Conservation (phyloP, 179 eudicot species). For the Drosera spatulata region DNA sequence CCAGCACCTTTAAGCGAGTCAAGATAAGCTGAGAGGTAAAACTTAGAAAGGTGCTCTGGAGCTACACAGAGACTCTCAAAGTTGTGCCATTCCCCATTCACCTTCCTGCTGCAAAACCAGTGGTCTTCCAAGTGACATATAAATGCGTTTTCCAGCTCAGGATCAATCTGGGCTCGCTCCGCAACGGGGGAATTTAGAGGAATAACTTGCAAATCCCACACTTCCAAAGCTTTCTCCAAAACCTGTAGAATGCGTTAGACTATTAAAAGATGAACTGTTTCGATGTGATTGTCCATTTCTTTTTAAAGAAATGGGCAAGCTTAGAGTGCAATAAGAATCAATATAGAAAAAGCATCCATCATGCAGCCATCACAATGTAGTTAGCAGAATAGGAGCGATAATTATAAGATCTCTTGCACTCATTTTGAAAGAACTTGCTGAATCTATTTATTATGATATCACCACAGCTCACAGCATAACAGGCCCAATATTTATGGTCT, state of each 20-base stretch:
- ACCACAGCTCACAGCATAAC: too few relatives aligned
- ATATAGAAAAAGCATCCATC: too few relatives aligned
- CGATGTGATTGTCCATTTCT: background rate
- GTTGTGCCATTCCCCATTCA: conserved; percentile 90
- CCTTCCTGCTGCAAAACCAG: conserved; percentile 95
- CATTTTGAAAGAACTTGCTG: too few relatives aligned
- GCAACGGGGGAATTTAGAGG: conserved; percentile 83
- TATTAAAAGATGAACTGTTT: background rate
- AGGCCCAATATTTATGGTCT: too few relatives aligned
- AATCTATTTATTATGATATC: too few relatives aligned
- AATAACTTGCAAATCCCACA: conserved; percentile 89
- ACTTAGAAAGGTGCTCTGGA: conserved; percentile 88
- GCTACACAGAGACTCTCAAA: conserved; percentile 88
- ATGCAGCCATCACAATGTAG: too few relatives aligned
- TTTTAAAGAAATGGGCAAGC: too few relatives aligned
- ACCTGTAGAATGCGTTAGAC: conserved; percentile 33
- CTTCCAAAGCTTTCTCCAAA: conserved; percentile 83
- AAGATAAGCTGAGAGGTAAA: conserved; percentile 84
- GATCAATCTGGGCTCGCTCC: conserved; percentile 82
- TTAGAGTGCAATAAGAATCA: too few relatives aligned
- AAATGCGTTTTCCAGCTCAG: conserved; percentile 77
- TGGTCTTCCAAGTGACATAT: conserved; percentile 89
- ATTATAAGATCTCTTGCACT: too few relatives aligned
- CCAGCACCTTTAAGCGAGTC: conserved; percentile 73
- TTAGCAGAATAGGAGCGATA: too few relatives aligned